Conservation (phyloP, 2,329 filamentous ascomycete species). For the Alternaria gansuensis region DNA sequence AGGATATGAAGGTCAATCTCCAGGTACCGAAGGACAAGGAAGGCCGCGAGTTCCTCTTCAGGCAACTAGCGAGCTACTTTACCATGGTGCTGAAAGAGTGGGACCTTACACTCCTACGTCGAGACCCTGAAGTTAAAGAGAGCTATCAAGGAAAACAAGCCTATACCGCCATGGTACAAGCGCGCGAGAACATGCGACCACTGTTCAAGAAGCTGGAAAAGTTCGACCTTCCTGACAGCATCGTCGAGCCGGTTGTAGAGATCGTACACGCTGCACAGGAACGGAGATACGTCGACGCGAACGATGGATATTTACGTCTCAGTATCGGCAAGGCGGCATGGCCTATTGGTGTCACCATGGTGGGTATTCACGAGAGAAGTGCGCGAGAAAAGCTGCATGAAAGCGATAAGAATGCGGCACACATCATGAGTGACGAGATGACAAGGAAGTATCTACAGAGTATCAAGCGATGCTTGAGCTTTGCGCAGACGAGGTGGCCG, state of each 20-base stretch:
- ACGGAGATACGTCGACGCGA: conserved; percentile 92
- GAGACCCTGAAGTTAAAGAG: conserved; percentile 67
- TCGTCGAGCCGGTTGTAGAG: conserved; percentile 84
- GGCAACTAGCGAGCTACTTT: conserved; percentile 94
- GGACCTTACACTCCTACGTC: conserved; percentile 74
- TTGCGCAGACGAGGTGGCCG: conserved; percentile 96
- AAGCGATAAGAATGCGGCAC: conserved; percentile 76
- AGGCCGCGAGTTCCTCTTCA: conserved; percentile 75
- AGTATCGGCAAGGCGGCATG: conserved; percentile 97
- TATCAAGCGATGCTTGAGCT: conserved; percentile 95
- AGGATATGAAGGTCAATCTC: conserved; percentile 81
- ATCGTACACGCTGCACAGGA: conserved; percentile 92
- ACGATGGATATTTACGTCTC: conserved; percentile 90
- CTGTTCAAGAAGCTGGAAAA: conserved; percentile 90
- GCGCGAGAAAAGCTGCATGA: conserved; percentile 95
- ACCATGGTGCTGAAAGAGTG: conserved; percentile 94
- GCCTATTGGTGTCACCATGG: conserved; percentile 99
- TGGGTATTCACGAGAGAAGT: conserved; percentile 97
- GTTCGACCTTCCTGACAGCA: conserved; percentile 77
- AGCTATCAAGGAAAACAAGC: conserved; percentile 84
- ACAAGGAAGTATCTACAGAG: conserved; percentile 97
- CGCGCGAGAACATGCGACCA: conserved; percentile 85
- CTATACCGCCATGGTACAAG: conserved; percentile 84
- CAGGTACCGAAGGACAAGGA: conserved; percentile 70
- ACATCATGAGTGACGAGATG: conserved; percentile 96